Base-by-base conservation (phyloP, 2,329 filamentous ascomycete genomes). In the Bipolaris sorokiniana region DNA sequence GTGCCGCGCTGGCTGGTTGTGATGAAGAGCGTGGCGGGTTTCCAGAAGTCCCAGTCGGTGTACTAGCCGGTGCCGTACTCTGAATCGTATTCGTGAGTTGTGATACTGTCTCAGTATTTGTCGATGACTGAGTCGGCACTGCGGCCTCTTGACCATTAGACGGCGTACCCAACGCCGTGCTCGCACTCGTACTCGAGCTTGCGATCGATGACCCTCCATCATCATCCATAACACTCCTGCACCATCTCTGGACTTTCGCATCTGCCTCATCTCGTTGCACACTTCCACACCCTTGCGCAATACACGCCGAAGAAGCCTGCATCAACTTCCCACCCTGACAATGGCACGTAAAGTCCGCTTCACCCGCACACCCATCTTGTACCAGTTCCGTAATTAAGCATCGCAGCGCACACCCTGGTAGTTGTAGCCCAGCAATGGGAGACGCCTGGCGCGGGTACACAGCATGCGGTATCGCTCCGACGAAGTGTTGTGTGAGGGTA, bases 301-400 rank as follows among this genome's bases (percentile, higher is more conserved):
- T 48, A 28, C 65, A 68, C 11, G 44, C 18, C 10, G 54, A 44
- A 16, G 58, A 54, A 34, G 55, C 54, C 11, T 51, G 38, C 7
- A 65, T 38, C 13, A 66, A 45, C 4, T 59, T 57, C 0, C 56
- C 61, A 2, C 26, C 38, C 4, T 45, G 40, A 36, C 66, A 69
- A 26, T 69, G 66, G 22, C 66, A 69, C 18, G 52, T 22, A 50
- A 69, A 66, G 38, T 69, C 66, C 5, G 58, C 51, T 33, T 67
- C 65, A 34, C 44, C 54, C 5, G 41, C 50, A 41, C 66, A 69
- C 3, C 61, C 61, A 46, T 69, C 66, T 3, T 38, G 51, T 3
- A 61, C 51, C 16, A 69, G 50, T 28, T 52, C 36, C n/a, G 48
- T 57, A 20, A 69, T 40, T 20, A 66, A 63, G 56, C 66, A 69